phyloP scores from a whole-genome alignment of 129 eudicot species.

The Sambucus nigra region DNA sequence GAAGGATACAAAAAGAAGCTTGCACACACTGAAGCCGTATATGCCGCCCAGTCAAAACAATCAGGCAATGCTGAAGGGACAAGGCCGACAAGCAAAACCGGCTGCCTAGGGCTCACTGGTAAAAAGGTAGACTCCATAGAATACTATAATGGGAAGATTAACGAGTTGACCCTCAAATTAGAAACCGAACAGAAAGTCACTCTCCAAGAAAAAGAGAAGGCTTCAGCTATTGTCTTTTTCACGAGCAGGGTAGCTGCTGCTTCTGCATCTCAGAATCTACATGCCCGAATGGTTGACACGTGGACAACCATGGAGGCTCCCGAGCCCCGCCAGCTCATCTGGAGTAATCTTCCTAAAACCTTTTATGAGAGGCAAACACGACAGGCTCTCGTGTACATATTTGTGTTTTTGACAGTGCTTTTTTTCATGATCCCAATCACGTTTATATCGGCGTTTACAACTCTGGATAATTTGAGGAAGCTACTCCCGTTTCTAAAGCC shows the following conservation, averaged over 20 bases:
- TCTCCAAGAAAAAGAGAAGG: constrained; percentile 51
- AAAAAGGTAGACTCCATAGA: constrained; percentile 66
- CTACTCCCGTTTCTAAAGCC: constrained; percentile 64
- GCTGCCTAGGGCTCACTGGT: constrained; percentile 75
- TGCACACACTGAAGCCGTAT: constrained; percentile 57
- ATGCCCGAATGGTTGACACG: constrained; percentile 53
- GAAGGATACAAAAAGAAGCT: constrained; percentile 71
- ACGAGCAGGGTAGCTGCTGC: constrained; percentile 58
- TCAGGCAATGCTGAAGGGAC: constrained; percentile 42
- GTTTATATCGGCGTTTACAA: constrained; percentile 70
- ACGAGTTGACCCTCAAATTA: constrained; percentile 52
- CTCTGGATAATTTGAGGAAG: constrained; percentile 53
- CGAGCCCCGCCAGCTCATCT: constrained; percentile 65
- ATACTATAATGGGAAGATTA: constrained; percentile 45
- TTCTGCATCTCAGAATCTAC: constrained; percentile 74
- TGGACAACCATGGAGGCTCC: constrained; percentile 87
- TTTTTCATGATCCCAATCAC: constrained; percentile 90
- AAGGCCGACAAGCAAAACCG: constrained; percentile 42
- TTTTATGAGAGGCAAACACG: constrained; percentile 55
- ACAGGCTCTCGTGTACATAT: constrained; percentile 43
- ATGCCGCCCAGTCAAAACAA: constrained; percentile 36
- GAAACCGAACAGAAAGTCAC: constrained; percentile 71
- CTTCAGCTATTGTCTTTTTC: constrained; percentile 67
- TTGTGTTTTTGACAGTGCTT: constrained; percentile 61
- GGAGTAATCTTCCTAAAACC: constrained; percentile 61